A percentile compares a stretch with the other conserved stretches of the same genome.
Conservation (phyloP, 768 basidiomycete species). For the Lanmaoa pseudosensibilis region DNA sequence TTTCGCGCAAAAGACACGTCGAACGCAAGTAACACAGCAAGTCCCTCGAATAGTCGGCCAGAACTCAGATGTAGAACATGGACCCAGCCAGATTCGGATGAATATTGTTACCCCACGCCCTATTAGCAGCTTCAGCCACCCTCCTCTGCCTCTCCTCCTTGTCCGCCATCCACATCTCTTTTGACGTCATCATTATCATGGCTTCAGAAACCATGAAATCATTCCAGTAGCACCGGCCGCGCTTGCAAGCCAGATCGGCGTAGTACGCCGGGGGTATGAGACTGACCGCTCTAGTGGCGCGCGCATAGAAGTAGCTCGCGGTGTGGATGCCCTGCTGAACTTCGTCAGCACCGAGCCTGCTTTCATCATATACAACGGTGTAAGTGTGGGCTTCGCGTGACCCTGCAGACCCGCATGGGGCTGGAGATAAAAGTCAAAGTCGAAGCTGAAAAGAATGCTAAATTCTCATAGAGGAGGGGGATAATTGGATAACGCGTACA, state of each 20-base stretch:
- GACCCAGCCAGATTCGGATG: constrained; percentile 55
- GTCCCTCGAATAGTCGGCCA: not conserved
- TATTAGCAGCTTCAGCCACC: constrained; percentile 16
- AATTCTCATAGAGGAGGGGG: not conserved
- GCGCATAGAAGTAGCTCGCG: constrained; percentile 73
- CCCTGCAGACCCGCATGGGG: constrained; percentile 77
- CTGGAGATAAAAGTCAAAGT: constrained; percentile 69
- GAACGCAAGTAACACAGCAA: not conserved
- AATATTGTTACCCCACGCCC: constrained; percentile 54
- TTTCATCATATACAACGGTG: constrained; percentile 79
- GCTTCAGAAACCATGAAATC: constrained; percentile 60
- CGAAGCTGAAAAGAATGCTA: constrained; percentile 42
- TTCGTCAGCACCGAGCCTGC: constrained; percentile 59
- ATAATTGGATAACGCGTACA: constrained; percentile 40
- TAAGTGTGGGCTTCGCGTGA: constrained; percentile 71
- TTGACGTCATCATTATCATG: constrained; percentile 40
- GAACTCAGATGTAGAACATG: constrained; percentile 69
- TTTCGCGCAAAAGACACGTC: not conserved
- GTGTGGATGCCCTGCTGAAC: constrained; percentile 73
- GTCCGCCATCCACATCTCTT: constrained; percentile 32
- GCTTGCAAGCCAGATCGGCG: constrained; percentile 78
- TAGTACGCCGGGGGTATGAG: constrained; percentile 78
- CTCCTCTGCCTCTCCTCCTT: constrained; percentile 27
- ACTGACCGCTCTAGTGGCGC: constrained; percentile 82
- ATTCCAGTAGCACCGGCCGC: constrained; percentile 73